These are phyloP conservation scores for Pterulicium gracile DNA, from an alignment of 1,284 basidiomycete genomes.

Conservation along the genomic window DNA sequence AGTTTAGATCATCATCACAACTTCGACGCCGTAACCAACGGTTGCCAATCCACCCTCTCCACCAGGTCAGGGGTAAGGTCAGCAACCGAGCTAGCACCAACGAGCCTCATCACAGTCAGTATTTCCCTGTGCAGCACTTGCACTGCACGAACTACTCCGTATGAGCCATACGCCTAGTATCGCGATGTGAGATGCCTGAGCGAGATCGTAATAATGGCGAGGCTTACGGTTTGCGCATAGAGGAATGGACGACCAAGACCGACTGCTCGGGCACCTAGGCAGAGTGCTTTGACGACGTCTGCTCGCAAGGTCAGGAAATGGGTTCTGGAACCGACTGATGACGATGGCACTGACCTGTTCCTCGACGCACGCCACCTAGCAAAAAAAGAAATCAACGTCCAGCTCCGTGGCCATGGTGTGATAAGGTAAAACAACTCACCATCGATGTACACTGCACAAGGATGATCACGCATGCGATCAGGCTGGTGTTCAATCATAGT, in stretches of 20 bases:
- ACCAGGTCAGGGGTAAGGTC: conserved; percentile 80
- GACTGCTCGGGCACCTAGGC: conserved; percentile 83
- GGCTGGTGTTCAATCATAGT: neutral
- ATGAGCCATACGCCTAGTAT: conserved; percentile 67
- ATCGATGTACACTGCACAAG: conserved; percentile 68
- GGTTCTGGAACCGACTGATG: conserved; percentile 2
- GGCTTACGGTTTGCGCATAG: conserved; percentile 76
- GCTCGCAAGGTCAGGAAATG: conserved; percentile 1
- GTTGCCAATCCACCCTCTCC: conserved; percentile 60
- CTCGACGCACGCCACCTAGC: conserved; percentile 65
- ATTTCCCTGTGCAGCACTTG: conserved; percentile 78
- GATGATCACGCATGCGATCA: neutral
- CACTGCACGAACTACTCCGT: conserved; percentile 68
- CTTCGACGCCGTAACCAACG: conserved; percentile 24
- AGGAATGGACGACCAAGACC: conserved; percentile 86
- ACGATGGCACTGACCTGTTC: conserved; percentile 45
- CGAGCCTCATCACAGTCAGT: conserved; percentile 63
- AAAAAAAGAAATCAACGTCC: neutral
- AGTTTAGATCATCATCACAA: conserved; percentile 19
- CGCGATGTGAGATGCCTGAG: conserved; percentile 5
- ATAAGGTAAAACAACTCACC: conserved; percentile 26
- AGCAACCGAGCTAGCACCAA: conserved; percentile 63
- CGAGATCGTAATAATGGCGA: conserved; percentile 3
- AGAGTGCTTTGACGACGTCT: conserved; percentile 87
- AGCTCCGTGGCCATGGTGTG: too few relatives aligned